These are phyloP conservation scores for Anacardium occidentale DNA, from an alignment of 345 rosid genomes.

Conservation along the genomic window DNA sequence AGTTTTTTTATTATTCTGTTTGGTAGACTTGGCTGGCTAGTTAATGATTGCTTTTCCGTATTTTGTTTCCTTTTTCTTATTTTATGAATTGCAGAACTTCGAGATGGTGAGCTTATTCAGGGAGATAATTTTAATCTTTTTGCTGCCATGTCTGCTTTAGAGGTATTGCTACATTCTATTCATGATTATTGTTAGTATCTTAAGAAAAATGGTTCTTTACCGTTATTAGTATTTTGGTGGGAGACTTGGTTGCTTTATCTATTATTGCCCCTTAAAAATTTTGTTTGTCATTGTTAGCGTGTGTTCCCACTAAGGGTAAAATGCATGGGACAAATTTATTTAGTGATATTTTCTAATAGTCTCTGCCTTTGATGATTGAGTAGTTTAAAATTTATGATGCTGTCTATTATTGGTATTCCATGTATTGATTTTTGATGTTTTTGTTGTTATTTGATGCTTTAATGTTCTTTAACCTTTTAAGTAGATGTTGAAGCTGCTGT, in stretches of 20 bases:
- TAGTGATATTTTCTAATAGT: not conserved
- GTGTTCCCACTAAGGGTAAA: no score
- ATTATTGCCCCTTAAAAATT: not conserved
- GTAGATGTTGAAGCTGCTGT: no score
- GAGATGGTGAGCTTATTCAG: constrained; percentile 80
- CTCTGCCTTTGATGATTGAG: not conserved
- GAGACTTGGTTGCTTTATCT: not conserved
- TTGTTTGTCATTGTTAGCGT: not conserved
- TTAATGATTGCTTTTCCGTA: not conserved
- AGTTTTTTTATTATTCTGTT: not conserved
- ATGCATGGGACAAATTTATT: not conserved
- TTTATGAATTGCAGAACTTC: constrained; percentile 47
- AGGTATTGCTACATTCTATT: constrained; percentile 47
- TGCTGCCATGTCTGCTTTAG: constrained; percentile 98
- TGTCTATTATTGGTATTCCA: no score
- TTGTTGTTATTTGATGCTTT: no score
- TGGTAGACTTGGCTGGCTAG: not conserved
- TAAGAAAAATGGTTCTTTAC: not conserved
- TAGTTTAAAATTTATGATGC: no score
- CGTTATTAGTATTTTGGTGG: not conserved
- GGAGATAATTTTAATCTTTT: constrained; percentile 92
- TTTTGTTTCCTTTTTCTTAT: not conserved
- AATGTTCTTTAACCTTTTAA: no score
- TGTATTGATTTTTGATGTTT: no score
- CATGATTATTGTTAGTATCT: not conserved